These are phyloP conservation scores for Beta macrorhiza DNA, from an alignment of 179 eudicot genomes.

Conservation along the genomic window DNA sequence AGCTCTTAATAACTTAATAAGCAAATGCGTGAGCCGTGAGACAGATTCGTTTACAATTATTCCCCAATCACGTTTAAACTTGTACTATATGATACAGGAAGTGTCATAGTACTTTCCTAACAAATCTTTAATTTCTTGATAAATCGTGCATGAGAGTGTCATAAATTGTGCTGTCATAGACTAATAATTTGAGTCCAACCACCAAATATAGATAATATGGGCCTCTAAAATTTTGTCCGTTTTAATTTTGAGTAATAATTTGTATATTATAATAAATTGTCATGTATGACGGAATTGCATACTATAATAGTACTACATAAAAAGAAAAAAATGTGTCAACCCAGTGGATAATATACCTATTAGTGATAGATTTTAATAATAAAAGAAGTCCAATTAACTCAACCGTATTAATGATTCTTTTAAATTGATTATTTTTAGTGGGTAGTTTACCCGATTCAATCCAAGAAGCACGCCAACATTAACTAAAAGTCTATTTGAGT, in stretches of 20 bases:
- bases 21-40: neutral
- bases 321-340: too few species aligned
- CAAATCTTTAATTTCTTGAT: neutral
- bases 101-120: constrained; percentile 10
- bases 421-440: too few species aligned
- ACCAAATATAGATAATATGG: neutral
- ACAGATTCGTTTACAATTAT: neutral
- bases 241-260: neutral
- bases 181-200: constrained; percentile 1
- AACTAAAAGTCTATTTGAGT: too few species aligned
- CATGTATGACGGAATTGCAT: too few species aligned
- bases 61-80: constrained; percentile 6
- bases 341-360: too few species aligned
- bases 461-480: too few species aligned
- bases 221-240: neutral
- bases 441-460: too few species aligned
- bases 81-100: neutral
- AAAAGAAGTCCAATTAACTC: too few species aligned
- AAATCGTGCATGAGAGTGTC: constrained; percentile 3
- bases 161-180: neutral
- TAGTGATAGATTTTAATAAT: too few species aligned
- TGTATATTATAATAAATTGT: too few species aligned
- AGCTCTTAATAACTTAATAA: neutral
- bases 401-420: too few species aligned
- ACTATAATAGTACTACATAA: too few species aligned